Evolutionary conservation across 768 basidiomycete species (phyloP).

Genomic region (Termitomyces sp.): DNA sequence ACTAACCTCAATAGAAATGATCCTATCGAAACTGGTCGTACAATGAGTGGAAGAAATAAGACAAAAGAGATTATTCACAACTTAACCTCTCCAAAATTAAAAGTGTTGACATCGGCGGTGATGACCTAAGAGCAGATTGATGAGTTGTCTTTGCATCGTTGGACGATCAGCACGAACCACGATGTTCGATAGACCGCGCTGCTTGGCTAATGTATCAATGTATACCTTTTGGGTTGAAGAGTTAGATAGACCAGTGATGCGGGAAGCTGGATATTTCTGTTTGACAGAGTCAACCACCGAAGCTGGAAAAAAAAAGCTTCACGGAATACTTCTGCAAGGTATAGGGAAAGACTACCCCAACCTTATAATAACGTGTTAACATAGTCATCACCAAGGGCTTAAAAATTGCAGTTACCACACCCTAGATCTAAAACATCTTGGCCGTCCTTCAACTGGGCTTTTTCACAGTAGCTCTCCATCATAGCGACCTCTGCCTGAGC

Average conservation of each 20-base stretch:
- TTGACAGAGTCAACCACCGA: not conserved
- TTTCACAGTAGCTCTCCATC: slow-evolving; percentile 62
- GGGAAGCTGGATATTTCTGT: not conserved
- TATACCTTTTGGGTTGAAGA: not conserved
- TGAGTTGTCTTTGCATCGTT: not conserved
- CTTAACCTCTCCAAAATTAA: not conserved
- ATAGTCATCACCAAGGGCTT: not conserved
- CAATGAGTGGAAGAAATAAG: not conserved
- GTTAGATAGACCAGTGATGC: not conserved
- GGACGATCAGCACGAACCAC: not conserved
- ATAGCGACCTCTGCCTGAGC: slow-evolving; percentile 63
- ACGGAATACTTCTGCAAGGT: not conserved
- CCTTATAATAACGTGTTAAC: not conserved
- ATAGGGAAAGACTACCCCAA: not conserved
- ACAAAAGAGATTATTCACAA: not conserved
- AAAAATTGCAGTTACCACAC: slow-evolving; percentile 37
- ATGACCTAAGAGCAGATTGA: not conserved
- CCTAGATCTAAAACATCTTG: slow-evolving; percentile 63
- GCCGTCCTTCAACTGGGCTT: slow-evolving; percentile 57
- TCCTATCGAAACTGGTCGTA: not conserved
- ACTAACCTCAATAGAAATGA: not conserved
- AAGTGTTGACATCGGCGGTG: not conserved
- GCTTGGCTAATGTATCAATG: not conserved
- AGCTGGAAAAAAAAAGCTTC: not conserved
- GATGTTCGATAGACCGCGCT: not conserved